These are phyloP conservation scores for Thermochaetoides dissita DNA, from an alignment of 2,329 filamentous ascomycete species.

Conservation along the genomic window DNA sequence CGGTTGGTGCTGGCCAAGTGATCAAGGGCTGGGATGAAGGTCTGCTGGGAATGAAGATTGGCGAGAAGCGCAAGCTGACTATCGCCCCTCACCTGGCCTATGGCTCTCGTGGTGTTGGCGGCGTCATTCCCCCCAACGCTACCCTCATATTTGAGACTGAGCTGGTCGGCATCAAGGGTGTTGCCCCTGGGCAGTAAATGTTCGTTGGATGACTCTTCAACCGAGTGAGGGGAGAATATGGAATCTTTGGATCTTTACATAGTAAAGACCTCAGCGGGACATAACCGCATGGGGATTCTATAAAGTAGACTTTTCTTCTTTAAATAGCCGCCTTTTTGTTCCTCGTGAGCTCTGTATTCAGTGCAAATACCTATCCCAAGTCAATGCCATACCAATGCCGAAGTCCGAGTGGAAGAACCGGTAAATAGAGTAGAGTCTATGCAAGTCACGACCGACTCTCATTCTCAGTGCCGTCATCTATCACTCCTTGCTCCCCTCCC, in stretches of 20 bases:
- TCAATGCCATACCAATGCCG: background rate
- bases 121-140: conserved; percentile 15
- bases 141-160: conserved; percentile 18
- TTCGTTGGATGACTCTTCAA: background rate
- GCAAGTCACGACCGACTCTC: background rate
- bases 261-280: too few relatives aligned
- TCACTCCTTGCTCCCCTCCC: background rate
- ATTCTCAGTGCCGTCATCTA: background rate
- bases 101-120: conserved; percentile 11
- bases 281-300: too few relatives aligned
- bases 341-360: conserved; percentile 1
- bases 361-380: conserved; percentile 2
- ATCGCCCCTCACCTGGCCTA: conserved; percentile 15
- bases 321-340: background rate
- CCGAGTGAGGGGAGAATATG: too few relatives aligned
- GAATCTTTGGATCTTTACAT: too few relatives aligned
- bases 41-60: conserved; percentile 18
- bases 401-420: too few relatives aligned
- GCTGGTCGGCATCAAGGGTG: conserved; percentile 14
- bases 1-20: conserved; percentile 14
- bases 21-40: conserved; percentile 19
- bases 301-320: too few relatives aligned
- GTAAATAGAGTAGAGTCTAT: too few relatives aligned
- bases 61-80: conserved; percentile 18
- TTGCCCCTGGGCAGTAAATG: background rate